These are phyloP conservation scores for Lachancea kluyveri DNA, from an alignment of 805 yeast genomes.

Conservation along the genomic window DNA sequence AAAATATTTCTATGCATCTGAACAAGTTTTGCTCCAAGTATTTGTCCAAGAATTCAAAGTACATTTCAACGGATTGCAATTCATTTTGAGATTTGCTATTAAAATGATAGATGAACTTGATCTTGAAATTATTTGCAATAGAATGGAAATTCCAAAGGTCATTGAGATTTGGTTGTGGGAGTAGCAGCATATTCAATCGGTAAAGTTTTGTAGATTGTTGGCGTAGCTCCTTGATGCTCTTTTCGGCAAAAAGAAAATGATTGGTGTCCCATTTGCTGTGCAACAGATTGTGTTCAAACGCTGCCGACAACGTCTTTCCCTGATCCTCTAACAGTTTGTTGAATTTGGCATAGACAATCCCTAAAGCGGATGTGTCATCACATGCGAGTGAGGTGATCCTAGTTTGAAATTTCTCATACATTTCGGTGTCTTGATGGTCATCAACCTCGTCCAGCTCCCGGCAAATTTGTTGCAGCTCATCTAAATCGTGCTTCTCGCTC, in stretches of 20 bases:
- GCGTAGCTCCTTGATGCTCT: conserved; percentile 12
- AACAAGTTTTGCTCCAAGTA: conserved; percentile 38
- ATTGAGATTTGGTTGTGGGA: conserved; percentile 11
- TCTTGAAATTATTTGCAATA: conserved; percentile 39
- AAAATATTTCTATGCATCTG: conserved; percentile 36
- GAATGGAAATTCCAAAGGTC: conserved; percentile 42
- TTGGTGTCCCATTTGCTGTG: conserved; percentile 29
- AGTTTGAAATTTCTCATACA: conserved; percentile 1
- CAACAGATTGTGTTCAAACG: conserved; percentile 12
- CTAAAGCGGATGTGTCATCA: not conserved
- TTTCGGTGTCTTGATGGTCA: not conserved
- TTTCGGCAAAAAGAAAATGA: conserved; percentile 12
- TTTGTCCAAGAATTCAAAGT: conserved; percentile 42
- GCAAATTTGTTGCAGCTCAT: conserved; percentile 11
- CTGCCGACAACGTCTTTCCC: conserved; percentile 5
- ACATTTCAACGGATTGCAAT: conserved; percentile 46
- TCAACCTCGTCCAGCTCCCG: conserved; percentile 9
- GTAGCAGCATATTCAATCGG: conserved; percentile 9
- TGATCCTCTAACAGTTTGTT: not conserved
- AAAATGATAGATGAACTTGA: conserved; percentile 52
- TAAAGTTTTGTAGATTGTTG: conserved; percentile 17
- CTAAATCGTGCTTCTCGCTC: conserved; percentile 14
- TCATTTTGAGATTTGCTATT: conserved; percentile 28
- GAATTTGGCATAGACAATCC: not conserved
- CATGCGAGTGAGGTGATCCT: not conserved